Base-by-base conservation (phyloP, 177 flowering plant species). In the Vitis hybrid region DNA sequence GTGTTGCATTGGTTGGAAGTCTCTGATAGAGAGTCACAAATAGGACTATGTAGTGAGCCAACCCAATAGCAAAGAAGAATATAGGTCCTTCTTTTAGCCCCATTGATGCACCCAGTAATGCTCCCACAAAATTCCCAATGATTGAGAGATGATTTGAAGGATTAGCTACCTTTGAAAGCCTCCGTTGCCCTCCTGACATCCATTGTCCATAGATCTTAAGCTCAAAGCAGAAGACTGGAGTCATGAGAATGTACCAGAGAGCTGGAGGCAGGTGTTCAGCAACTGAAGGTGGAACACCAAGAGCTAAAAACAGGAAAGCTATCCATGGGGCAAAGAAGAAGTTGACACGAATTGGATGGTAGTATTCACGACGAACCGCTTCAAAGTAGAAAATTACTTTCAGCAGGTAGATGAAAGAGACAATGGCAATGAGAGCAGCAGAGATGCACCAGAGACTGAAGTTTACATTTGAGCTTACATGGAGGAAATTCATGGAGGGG, bases 171-270 rank as follows among this genome's bases (percentile, higher is more conserved):
- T 84, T 88, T 0, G 97, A 94, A 1, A 94, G 94, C 78, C 89
- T 82, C 59, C 94, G 60, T 56, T 89, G 90, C n/a, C 95, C 93
- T 17, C 94, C 94, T 0, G 93, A 90, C 94, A 94, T 90, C 98
- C 98, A 94, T 71, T 94, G 96, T 3, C 98, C 98, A 52, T 94
- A 94, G 60, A 94, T 85, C 79, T 94, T 94, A 14, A 94, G 89
- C 79, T 90, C 95, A 3, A 89, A 85, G 59, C 76, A 79, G 49
- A 90, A 69, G 52, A 94, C 74, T 10, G 98, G 98, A 8, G 85
- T 51, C 94, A 94, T 92, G 17, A 94, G 86, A 55, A 86, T 24
- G 66, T 88, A 92, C 97, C 97, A 94, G 15, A 87, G 77, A 13
- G 82, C 53, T 0, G 59, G 22, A 18, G 72, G 88, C 3, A 87